Evolutionary conservation across 345 rosid species (phyloP).

Genomic region (Gossypium herbaceum): DNA sequence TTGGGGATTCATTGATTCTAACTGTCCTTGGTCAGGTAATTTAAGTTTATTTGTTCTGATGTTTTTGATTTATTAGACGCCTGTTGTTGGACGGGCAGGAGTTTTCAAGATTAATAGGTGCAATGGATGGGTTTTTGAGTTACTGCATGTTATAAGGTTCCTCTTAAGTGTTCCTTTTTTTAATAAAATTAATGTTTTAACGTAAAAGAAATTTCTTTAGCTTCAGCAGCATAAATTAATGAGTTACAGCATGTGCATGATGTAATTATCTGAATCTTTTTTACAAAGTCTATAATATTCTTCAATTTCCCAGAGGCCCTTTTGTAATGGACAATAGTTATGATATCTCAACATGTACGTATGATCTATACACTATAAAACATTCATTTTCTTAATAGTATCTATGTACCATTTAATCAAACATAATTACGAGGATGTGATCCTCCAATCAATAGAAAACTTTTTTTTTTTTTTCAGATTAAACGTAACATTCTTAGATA

Average conservation of each 20-base stretch:
- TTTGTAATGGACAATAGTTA: background rate
- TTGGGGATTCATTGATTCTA: conserved; percentile 87
- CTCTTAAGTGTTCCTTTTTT: background rate
- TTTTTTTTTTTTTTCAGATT: too few relatives aligned
- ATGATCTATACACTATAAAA: background rate
- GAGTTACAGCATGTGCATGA: background rate
- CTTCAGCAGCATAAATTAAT: background rate
- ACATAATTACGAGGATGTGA: background rate
- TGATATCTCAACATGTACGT: background rate
- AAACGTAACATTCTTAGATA: too few relatives aligned
- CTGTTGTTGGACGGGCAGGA: background rate
- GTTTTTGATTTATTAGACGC: background rate
- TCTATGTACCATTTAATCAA: background rate
- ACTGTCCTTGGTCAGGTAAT: conserved; percentile 89
- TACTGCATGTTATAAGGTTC: background rate
- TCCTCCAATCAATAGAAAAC: background rate
- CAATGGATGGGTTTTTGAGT: background rate
- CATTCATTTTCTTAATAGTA: too few relatives aligned
- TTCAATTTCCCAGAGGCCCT: background rate
- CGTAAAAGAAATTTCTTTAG: background rate
- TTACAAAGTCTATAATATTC: background rate
- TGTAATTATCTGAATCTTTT: background rate
- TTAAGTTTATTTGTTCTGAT: background rate
- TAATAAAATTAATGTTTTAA: background rate
- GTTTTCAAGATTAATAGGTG: background rate